phyloP scores from a whole-genome alignment of 768 basidiomycete genomes.

The Lactarius vividus region DNA sequence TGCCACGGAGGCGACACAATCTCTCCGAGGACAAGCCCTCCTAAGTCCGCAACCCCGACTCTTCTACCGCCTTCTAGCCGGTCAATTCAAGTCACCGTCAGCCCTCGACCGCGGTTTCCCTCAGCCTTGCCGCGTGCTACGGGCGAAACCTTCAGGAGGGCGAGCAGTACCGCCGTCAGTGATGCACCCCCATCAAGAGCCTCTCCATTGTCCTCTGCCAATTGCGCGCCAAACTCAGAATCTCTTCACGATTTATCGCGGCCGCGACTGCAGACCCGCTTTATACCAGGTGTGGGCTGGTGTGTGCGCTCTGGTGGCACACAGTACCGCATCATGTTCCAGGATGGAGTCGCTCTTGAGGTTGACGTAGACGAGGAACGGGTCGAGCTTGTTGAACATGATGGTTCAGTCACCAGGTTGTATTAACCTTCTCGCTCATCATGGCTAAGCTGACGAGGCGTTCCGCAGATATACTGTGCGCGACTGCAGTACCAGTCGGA shows the following conservation, averaged over 20 bases:
- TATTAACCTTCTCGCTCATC: neutral
- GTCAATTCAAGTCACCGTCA: conserved; percentile 20
- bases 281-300: conserved; percentile 43
- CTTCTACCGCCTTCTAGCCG: conserved; percentile 3
- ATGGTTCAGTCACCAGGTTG: conserved; percentile 34
- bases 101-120: conserved; percentile 24
- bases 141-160: conserved; percentile 24
- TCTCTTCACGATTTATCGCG: neutral
- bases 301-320: conserved; percentile 42
- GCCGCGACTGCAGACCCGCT: conserved; percentile 37
- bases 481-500: conserved; percentile 35
- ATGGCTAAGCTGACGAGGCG: neutral
- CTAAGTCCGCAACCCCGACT: neutral
- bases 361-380: conserved; percentile 46
- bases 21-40: neutral
- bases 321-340: conserved; percentile 44
- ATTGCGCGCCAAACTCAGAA: conserved; percentile 20
- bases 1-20: neutral
- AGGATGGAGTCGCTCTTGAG: conserved; percentile 41
- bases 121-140: conserved; percentile 4
- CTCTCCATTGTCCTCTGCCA: conserved; percentile 27
- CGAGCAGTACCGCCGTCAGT: conserved; percentile 28
- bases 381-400: conserved; percentile 36
- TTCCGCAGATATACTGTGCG: conserved; percentile 36
- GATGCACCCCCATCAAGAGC: neutral